Base-by-base conservation (phyloP, 345 rosid genomes). In the Psidium guajava region DNA sequence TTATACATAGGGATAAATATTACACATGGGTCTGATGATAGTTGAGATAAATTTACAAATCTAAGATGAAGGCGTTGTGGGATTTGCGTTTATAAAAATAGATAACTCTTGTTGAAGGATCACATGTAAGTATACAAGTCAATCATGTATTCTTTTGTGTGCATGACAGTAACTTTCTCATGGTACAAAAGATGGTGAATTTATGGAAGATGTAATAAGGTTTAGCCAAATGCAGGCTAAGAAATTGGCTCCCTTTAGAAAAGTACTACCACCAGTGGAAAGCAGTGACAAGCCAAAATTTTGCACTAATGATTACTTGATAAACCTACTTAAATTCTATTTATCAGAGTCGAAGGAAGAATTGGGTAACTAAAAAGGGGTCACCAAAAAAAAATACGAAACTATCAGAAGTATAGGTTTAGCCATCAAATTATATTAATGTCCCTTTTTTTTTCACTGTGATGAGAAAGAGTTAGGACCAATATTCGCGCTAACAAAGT, bases 201-300 rank as follows among this genome's bases (percentile, higher is more conserved):
- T 69, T 69, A 4, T 4, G 24, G 25, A 69, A 36, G 42, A 69
- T 18, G 44, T 16, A 32, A 32, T 69, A 69, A 69, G 64, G 18
- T 18, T 32, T 18, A 5, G 24, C 47, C 8, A 32, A 69, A 16
- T 36, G 0, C 25, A 18, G 3, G 20, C 36, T 69, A 44, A 69
- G 13, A 32, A 36, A 36, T 32, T 9, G 6, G 1, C 5, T 18
- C 7, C 25, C 42, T 2, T 18, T 32, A 32, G 22, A 18, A 36
- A 32, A 11, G 47, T 32, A 32, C 9, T 5, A 32, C 77, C 21
- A 11, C 8, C 18, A 32, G 47, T 32, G 36, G 24, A 32, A 36
- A 69, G 42, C 0, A 0, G 1, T 11, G 0, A 0, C 7, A 32
- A 8, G 0, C 4, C 47, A 69, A 18, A 1, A 69, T 10, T 69